These are phyloP conservation scores for Phialophora expanda DNA, from an alignment of 2,329 filamentous ascomycete genomes.

Conservation along the genomic window DNA sequence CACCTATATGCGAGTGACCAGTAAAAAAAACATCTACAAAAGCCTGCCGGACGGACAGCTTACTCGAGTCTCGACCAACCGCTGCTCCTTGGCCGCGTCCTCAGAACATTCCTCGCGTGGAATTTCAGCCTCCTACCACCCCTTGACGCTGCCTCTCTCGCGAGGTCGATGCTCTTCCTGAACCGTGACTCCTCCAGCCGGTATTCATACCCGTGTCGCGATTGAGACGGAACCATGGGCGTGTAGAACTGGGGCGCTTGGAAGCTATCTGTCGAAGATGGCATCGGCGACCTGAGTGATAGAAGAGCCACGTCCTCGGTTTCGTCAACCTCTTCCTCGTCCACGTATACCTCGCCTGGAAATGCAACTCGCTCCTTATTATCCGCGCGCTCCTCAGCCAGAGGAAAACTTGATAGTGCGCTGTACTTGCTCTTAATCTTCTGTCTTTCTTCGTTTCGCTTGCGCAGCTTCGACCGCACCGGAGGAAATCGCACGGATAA, in stretches of 20 bases:
- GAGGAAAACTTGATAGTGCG: background rate
- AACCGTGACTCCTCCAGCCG: constrained; percentile 15
- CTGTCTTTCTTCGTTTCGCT: background rate
- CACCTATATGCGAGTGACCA: background rate
- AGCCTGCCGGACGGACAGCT: background rate
- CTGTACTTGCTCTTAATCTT: constrained; percentile 8
- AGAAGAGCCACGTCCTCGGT: constrained; percentile 18
- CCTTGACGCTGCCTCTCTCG: background rate
- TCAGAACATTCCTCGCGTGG: constrained; percentile 5
- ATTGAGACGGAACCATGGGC: constrained; percentile 3
- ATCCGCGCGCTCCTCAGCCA: background rate
- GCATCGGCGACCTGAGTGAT: background rate
- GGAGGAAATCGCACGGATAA: constrained; percentile 12
- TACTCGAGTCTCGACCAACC: constrained; percentile 21
- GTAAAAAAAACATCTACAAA: background rate
- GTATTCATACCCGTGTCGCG: constrained; percentile 7
- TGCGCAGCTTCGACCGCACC: constrained; percentile 2
- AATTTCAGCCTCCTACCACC: background rate
- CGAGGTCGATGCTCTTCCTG: background rate
- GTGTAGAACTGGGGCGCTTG: constrained; percentile 13
- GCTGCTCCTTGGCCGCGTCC: background rate
- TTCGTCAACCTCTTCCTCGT: background rate
- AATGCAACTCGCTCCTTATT: background rate
- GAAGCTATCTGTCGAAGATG: background rate
- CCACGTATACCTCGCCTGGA: background rate